Base-by-base conservation (phyloP, 352 stramenopile species). In the Globisporangium carolinianum region DNA sequence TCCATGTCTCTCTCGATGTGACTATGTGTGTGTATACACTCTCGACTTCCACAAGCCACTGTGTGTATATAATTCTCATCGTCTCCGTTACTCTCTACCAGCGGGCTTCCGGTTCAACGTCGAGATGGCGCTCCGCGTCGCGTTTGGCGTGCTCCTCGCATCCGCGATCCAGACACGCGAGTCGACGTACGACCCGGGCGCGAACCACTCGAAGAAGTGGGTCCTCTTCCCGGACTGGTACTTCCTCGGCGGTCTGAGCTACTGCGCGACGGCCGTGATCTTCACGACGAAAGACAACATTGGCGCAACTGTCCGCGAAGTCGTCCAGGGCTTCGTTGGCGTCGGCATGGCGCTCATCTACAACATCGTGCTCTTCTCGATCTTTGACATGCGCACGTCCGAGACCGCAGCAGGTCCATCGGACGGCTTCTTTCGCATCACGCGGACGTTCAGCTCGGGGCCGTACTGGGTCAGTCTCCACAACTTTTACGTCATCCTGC, bases 231-330 rank as follows among this genome's bases (percentile, higher is more conserved):
- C 79, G 15, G 53, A 74, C 36, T 86, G 71, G 71, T 83, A 78
- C 66, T 87, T 81, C 39, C 63, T 86, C 43, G 81, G 81, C 48
- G 81, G 81, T 66, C 66, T 91, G 15, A 89, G 79, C 58, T 92
- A 92, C 64, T 76, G 70, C 17, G 71, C 72, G 18, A 57, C 62
- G 11, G 67, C 68, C 4, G 69, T 74, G 41, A 75, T 81, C 17
- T 81, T 78, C 63, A 63, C 69, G 41, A 60, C 67, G 41, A 60
- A 66, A 46, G 67, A 67, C 50, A 81, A 72, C 55, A 67, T 75
- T 24, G 72, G 72, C 48, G 71, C 67, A 4, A 78, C 67, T 7
- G 66, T 76, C n/a, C 67, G 66, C 15, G 67, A 78, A 36, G 51
- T 81, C 24, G 74, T 55, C 51, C 72, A 81, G 61, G 60, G 56